Evolutionary conservation across 129 eudicot species (phyloP).

Genomic region (Centella asiatica): DNA sequence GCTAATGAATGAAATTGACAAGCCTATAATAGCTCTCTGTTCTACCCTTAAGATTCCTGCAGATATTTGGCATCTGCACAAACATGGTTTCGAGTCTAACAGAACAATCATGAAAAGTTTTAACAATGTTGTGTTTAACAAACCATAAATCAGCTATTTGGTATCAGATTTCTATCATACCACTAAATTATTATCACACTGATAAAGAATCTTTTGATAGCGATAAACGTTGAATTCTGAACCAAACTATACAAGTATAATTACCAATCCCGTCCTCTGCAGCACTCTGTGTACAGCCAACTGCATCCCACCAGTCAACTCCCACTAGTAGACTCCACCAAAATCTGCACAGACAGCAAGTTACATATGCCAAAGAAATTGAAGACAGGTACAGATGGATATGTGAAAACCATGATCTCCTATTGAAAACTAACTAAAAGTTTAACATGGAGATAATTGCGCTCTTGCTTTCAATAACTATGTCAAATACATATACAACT

Average conservation of each 20-base stretch:
- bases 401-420: too few relatives aligned
- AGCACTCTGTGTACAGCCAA: conserved; percentile 99
- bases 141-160: neutral
- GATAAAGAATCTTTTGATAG: neutral
- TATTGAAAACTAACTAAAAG: neutral
- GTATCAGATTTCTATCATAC: neutral
- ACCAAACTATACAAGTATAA: conserved; percentile 3
- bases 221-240: neutral
- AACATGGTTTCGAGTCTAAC: too few relatives aligned
- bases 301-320: conserved; percentile 99
- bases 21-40: too few relatives aligned
- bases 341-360: conserved; percentile 43
- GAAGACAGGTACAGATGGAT: too few relatives aligned
- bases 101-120: too few relatives aligned
- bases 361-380: neutral
- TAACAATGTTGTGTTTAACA: neutral
- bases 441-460: neutral
- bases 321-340: conserved; percentile 99
- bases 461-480: neutral
- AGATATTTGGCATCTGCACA: too few relatives aligned
- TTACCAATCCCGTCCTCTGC: conserved; percentile 99
- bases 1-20: too few relatives aligned
- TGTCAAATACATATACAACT: neutral
- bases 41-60: too few relatives aligned
- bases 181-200: neutral